Evolutionary conservation across 73 alveolate genomes (phyloP).

Genomic region (Diophrys appendiculata): DNA sequence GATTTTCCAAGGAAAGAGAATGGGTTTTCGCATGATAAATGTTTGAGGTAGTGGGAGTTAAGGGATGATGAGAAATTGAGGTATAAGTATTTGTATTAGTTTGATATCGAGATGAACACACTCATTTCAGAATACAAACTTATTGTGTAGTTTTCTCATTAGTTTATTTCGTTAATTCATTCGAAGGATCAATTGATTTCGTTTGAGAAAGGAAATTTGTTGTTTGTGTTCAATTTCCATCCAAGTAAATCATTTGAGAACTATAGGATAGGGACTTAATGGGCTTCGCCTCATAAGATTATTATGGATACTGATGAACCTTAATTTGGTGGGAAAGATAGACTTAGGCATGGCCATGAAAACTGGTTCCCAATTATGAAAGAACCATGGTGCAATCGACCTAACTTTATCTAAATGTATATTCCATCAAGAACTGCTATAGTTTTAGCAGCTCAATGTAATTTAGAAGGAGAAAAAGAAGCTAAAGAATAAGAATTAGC

Average conservation of each 20-base stretch:
- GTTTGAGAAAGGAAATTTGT: conserved; percentile 91
- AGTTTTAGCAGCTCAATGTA: too few species aligned
- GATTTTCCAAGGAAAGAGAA: conserved; percentile 99
- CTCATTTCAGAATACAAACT: conserved; percentile 54
- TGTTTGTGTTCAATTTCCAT: conserved; percentile 97
- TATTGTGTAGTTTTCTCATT: conserved; percentile 38
- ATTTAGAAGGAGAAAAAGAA: too few species aligned
- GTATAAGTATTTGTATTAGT: conserved; percentile 74
- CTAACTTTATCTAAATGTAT: conserved; percentile 79
- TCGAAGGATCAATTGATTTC: conserved; percentile 88
- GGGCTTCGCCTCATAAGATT: conserved; percentile 87
- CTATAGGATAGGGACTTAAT: conserved; percentile 88
- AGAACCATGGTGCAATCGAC: conserved; percentile 77
- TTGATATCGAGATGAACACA: conserved; percentile 83
- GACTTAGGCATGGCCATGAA: conserved; percentile 84
- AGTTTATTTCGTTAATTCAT: conserved; percentile 83
- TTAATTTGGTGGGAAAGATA: conserved; percentile 90
- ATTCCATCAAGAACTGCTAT: conserved; percentile 89
- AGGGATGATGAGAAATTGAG: conserved; percentile 81
- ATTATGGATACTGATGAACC: conserved; percentile 94
- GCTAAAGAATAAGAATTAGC: too few species aligned
- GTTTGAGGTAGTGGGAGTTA: conserved; percentile 97
- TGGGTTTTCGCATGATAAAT: conserved; percentile 91
- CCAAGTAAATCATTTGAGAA: conserved; percentile 90
- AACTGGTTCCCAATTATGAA: conserved; percentile 77